Evolutionary conservation across 495 filamentous ascomycete genomes (phyloP).

Genomic region (Penicillium verhagenii): DNA sequence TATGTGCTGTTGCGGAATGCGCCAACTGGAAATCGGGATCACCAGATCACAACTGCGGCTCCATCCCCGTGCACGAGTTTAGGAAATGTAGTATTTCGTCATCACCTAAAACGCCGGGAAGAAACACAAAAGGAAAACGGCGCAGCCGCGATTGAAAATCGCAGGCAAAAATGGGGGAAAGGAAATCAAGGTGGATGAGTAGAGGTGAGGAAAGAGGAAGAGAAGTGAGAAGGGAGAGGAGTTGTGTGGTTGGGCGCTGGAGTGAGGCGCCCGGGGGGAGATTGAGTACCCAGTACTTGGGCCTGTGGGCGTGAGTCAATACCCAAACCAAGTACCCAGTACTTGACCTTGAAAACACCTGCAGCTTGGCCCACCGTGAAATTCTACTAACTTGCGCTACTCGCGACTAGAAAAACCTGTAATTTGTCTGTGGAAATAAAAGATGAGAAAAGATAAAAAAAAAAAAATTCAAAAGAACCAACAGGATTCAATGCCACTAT

Average conservation of each 20-base stretch:
- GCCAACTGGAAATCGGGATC: slow-evolving; percentile 25
- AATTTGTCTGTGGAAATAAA: background rate
- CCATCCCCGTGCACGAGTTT: slow-evolving; percentile 23
- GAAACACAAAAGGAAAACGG: slow-evolving; percentile 26
- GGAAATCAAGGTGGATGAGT: background rate
- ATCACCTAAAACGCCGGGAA: slow-evolving; percentile 29
- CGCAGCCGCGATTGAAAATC: slow-evolving; percentile 15
- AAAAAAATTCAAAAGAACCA: background rate
- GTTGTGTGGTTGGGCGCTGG: slow-evolving; percentile 20
- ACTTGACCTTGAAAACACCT: slow-evolving; percentile 6
- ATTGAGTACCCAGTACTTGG: slow-evolving; percentile 16
- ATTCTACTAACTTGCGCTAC: slow-evolving; percentile 15
- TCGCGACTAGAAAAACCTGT: slow-evolving; percentile 13
- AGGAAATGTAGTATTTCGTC: slow-evolving; percentile 19
- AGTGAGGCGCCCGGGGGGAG: slow-evolving; percentile 15
- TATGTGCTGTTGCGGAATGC: slow-evolving; percentile 26
- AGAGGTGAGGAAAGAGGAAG: slow-evolving; percentile 5
- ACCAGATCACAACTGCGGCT: slow-evolving; percentile 33
- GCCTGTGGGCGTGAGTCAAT: background rate
- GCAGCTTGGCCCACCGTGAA: slow-evolving; percentile 13
- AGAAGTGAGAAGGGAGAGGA: slow-evolving; percentile 4
- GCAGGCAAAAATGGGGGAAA: slow-evolving; percentile 9
- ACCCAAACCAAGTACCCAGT: slow-evolving; percentile 9
- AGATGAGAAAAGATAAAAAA: background rate
- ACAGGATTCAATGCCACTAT: background rate